Conservation (phyloP, 169 alveolate species). For the Plasmodium knowlesi region DNA sequence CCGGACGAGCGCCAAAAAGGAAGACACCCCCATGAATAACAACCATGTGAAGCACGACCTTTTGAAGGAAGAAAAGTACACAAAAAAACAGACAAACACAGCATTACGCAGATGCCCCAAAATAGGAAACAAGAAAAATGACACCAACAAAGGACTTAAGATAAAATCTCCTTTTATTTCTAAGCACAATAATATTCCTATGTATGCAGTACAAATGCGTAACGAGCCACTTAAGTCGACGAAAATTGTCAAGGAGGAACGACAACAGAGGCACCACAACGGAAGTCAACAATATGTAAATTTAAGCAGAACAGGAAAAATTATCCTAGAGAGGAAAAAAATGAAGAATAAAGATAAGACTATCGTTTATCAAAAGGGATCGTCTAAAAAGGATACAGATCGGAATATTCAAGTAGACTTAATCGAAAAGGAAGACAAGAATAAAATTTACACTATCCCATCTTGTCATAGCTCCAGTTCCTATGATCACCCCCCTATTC, state of each 20-base stretch:
- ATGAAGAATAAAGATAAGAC: neutral
- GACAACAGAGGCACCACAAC: neutral
- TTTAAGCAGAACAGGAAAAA: neutral
- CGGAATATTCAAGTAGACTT: neutral
- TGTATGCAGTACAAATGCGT: neutral
- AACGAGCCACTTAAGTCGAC: slow-evolving; percentile 12
- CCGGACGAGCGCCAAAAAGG: neutral
- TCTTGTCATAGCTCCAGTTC: slow-evolving; percentile 35
- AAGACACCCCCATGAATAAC: neutral
- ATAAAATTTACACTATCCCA: neutral
- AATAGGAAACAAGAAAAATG: slow-evolving; percentile 14
- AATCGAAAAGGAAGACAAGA: neutral
- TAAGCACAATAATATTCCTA: slow-evolving; percentile 28
- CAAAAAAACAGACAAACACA: neutral
- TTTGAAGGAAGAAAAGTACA: neutral
- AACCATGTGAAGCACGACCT: neutral
- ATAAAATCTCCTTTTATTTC: slow-evolving; percentile 41
- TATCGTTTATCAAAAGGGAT: neutral
- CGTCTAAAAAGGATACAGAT: neutral
- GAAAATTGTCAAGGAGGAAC: slow-evolving; percentile 6
- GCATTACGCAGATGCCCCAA: slow-evolving; percentile 3
- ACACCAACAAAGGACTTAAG: slow-evolving; percentile 9
- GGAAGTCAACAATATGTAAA: neutral
- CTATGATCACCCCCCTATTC: neutral
- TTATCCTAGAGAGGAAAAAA: neutral